These are phyloP conservation scores for Phoenix dactylifera DNA, from an alignment of 176 grass and related monocot genomes.

Conservation along the genomic window DNA sequence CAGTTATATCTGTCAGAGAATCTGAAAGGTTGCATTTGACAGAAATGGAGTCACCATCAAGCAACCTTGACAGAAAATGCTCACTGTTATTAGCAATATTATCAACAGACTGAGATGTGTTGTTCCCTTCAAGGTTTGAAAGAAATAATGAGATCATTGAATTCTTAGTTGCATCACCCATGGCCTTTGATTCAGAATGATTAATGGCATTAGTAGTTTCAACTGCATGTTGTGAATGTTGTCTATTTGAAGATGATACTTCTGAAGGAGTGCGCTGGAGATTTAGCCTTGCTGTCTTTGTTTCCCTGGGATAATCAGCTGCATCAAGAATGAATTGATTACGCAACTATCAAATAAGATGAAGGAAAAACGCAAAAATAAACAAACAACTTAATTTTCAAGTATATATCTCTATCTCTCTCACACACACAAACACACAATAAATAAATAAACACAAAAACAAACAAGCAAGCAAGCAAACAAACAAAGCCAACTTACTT, in stretches of 20 bases:
- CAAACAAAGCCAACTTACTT: slow-evolving; percentile 41
- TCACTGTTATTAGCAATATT: slow-evolving; percentile 65
- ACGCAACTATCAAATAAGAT: slow-evolving; percentile 10
- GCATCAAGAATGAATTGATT: slow-evolving; percentile 20
- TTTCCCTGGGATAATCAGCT: slow-evolving; percentile 47
- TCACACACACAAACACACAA: too few relatives aligned
- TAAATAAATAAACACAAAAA: slow-evolving; percentile 8
- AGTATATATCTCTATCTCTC: too few relatives aligned
- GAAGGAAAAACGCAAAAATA: slow-evolving; percentile 10
- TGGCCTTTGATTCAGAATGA: slow-evolving; percentile 31
- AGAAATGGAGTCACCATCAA: slow-evolving; percentile 29
- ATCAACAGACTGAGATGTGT: slow-evolving; percentile 32
- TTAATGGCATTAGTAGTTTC: slow-evolving; percentile 21
- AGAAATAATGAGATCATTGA: slow-evolving; percentile 92
- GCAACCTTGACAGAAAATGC: slow-evolving; percentile 39
- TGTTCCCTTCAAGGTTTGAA: slow-evolving; percentile 90
- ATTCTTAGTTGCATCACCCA: slow-evolving; percentile 51
- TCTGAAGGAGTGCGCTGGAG: slow-evolving; percentile 18
- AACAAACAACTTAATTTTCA: not conserved
- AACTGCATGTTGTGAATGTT: slow-evolving; percentile 22
- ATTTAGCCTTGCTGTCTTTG: slow-evolving; percentile 34
- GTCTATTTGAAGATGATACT: slow-evolving; percentile 21
- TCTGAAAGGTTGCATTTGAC: slow-evolving; percentile 9
- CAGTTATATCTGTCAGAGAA: not conserved
- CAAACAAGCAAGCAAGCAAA: slow-evolving; percentile 8